Percentiles rank a stretch among this genome's conserved stretches.
phyloP scores from a whole-genome alignment of 306 rosid species.

The Calophaca sinica region DNA sequence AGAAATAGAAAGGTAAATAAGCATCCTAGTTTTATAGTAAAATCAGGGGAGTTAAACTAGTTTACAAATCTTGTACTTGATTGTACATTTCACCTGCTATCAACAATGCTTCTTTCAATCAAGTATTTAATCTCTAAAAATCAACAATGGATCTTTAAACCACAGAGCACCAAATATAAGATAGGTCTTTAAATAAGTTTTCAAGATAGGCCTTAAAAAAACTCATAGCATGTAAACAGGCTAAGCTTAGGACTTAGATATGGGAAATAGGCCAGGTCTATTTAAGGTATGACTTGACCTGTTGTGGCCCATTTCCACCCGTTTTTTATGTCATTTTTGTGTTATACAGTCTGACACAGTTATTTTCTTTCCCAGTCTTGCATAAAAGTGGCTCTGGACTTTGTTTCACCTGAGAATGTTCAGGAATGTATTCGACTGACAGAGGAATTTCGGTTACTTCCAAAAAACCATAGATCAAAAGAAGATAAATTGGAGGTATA shows the following conservation, averaged over 20 bases:
- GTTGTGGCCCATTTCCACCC: not conserved
- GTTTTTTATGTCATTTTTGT: not conserved
- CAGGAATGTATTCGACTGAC: slow-evolving; percentile 65
- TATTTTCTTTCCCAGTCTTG: slow-evolving; percentile 59
- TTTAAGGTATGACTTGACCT: not conserved
- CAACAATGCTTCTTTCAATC: no score
- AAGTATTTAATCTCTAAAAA: no score
- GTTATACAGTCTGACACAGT: slow-evolving; percentile 41
- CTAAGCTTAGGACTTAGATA: not conserved
- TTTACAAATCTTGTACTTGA: not conserved
- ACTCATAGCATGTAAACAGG: not conserved
- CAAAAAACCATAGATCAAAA: slow-evolving; percentile 62
- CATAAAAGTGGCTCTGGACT: slow-evolving; percentile 72
- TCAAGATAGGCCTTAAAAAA: not conserved
- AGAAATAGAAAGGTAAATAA: slow-evolving; percentile 63
- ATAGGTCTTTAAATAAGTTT: not conserved
- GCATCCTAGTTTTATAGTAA: not conserved
- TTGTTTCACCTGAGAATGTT: slow-evolving; percentile 72
- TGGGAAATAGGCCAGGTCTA: not conserved
- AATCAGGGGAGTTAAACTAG: not conserved
- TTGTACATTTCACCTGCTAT: not conserved
- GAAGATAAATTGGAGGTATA: slow-evolving; percentile 75
- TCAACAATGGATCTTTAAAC: not conserved
- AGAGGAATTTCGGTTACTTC: slow-evolving; percentile 69
- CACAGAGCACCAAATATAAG: not conserved